These are phyloP conservation scores for Datura wrightii DNA, from an alignment of 257 asterid species.

Conservation along the genomic window DNA sequence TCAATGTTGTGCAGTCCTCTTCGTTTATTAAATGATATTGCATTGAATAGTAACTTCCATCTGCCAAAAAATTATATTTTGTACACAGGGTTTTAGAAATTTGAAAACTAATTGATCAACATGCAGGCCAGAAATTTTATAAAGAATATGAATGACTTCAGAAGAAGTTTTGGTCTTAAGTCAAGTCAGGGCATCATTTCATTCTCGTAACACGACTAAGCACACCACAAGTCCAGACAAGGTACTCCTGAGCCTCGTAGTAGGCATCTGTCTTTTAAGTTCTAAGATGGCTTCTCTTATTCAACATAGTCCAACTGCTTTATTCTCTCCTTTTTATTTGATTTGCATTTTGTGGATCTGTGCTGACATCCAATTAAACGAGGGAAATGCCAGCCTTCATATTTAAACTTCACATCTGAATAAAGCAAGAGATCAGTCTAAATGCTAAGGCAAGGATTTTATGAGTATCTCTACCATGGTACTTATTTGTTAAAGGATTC, in stretches of 20 bases:
- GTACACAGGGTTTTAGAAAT: neutral
- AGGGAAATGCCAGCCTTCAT: neutral
- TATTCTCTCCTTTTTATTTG: neutral
- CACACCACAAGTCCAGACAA: neutral
- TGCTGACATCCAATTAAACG: neutral
- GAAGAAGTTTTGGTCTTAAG: neutral
- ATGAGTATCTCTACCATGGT: neutral
- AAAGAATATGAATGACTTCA: neutral
- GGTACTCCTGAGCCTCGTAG: neutral
- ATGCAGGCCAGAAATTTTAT: constrained; percentile 19
- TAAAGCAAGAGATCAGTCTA: neutral
- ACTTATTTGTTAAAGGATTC: constrained; percentile 4
- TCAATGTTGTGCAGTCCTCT: neutral
- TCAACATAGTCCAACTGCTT: neutral
- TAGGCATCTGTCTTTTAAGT: constrained; percentile 13
- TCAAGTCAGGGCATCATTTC: neutral
- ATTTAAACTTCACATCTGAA: constrained; percentile 18
- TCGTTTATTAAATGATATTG: neutral
- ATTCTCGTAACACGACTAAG: neutral
- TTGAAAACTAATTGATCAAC: constrained; percentile 18
- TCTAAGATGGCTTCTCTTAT: constrained; percentile 12
- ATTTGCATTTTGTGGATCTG: neutral
- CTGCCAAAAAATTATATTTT: neutral
- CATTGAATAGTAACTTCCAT: neutral
- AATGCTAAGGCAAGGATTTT: neutral